phyloP scores from a whole-genome alignment of 2,329 filamentous ascomycete genomes.

The Teratosphaeria viscida region DNA sequence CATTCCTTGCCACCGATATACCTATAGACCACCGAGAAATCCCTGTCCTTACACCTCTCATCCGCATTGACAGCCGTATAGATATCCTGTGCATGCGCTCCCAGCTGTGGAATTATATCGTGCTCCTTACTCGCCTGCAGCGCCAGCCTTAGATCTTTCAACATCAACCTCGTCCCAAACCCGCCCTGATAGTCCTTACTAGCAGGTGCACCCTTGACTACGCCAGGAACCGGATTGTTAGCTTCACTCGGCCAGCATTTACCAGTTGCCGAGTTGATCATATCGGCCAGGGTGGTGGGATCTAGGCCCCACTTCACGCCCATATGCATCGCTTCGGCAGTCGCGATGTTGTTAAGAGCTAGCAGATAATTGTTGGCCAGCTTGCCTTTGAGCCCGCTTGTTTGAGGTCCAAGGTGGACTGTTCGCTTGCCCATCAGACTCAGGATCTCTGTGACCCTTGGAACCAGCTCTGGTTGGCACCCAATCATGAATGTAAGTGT shows the following conservation, averaged over 20 bases:
- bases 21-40: slow-evolving; percentile 42
- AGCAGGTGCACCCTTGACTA: slow-evolving; percentile 66
- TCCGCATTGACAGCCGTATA: slow-evolving; percentile 36
- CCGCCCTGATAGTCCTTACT: slow-evolving; percentile 55
- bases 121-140: slow-evolving; percentile 36
- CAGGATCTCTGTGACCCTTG: slow-evolving; percentile 58
- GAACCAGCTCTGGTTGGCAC: slow-evolving; percentile 49
- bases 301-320: slow-evolving; percentile 54
- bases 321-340: slow-evolving; percentile 57
- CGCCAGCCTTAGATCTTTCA: slow-evolving; percentile 41
- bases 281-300: slow-evolving; percentile 59
- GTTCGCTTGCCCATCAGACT: slow-evolving; percentile 77
- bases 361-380: slow-evolving; percentile 96
- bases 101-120: slow-evolving; percentile 35
- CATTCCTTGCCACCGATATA: slow-evolving; percentile 37
- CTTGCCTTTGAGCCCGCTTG: slow-evolving; percentile 80
- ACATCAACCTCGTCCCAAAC: slow-evolving; percentile 40
- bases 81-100: slow-evolving; percentile 34
- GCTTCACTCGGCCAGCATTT: slow-evolving; percentile 90
- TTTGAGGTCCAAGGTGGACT: slow-evolving; percentile 75
- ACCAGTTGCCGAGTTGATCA: slow-evolving; percentile 93
- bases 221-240: slow-evolving; percentile 88
- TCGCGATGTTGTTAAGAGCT: slow-evolving; percentile 79
- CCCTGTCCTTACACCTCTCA: slow-evolving; percentile 36
- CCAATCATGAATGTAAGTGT: slow-evolving; percentile 96